These are phyloP conservation scores for Colletotrichum filicis DNA, from an alignment of 2,329 filamentous ascomycete genomes.

Conservation along the genomic window DNA sequence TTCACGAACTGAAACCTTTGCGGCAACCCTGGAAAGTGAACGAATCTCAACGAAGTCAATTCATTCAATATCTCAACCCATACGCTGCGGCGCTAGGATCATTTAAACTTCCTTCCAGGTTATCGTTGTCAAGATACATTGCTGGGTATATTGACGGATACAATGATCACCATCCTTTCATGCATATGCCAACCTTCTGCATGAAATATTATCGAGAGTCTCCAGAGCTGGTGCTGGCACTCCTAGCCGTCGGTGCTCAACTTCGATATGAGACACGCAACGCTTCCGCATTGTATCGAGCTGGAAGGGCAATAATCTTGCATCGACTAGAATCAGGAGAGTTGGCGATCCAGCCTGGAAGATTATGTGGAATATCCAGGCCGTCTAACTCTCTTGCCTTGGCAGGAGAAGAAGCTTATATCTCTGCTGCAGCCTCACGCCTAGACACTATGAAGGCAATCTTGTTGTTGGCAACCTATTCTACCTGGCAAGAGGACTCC, in stretches of 20 bases:
- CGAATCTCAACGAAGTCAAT: too few relatives aligned
- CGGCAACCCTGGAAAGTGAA: too few relatives aligned
- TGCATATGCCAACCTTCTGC: slow-evolving; percentile 14
- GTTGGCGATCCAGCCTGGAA: too few relatives aligned
- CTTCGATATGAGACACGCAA: slow-evolving; percentile 15
- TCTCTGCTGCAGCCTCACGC: too few relatives aligned
- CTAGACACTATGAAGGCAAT: background rate
- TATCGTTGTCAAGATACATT: too few relatives aligned
- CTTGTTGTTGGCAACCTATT: background rate
- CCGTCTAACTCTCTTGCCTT: too few relatives aligned
- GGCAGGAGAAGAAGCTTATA: too few relatives aligned
- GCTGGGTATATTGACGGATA: background rate
- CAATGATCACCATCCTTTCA: slow-evolving; percentile 18
- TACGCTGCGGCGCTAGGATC: too few relatives aligned
- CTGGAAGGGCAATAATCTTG: slow-evolving; percentile 3
- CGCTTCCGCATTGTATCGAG: background rate
- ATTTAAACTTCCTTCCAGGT: too few relatives aligned
- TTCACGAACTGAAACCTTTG: too few relatives aligned
- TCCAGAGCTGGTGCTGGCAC: slow-evolving; percentile 9
- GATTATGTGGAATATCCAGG: too few relatives aligned
- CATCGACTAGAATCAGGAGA: background rate
- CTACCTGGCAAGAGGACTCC: slow-evolving; percentile 13
- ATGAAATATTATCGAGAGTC: background rate
- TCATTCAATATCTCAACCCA: too few relatives aligned
- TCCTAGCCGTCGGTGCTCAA: slow-evolving; percentile 7